Evolutionary conservation across 148 eudicot genomes (phyloP).

Genomic region (Diospyros lotus): DNA sequence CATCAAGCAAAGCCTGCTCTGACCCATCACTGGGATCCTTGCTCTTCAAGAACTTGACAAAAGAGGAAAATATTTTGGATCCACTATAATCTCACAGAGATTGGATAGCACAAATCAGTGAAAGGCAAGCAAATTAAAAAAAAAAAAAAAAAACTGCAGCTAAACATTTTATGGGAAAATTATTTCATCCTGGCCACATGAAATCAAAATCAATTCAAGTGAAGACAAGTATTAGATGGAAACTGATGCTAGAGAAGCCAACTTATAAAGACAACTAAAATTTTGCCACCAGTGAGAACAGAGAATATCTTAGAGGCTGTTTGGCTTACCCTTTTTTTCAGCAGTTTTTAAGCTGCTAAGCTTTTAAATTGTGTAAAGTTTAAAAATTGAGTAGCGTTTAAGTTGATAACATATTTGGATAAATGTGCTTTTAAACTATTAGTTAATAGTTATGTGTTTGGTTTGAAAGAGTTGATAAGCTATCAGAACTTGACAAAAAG

Average conservation of each 20-base stretch:
- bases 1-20: slow-evolving; percentile 72
- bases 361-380: too few species aligned
- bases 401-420: too few species aligned
- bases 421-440: too few species aligned
- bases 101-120: background rate
- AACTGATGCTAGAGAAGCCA: background rate
- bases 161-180: background rate
- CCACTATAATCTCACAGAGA: slow-evolving; percentile 41
- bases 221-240: background rate
- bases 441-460: too few species aligned
- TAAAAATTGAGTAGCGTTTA: too few species aligned
- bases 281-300: too few species aligned
- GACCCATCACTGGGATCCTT: slow-evolving; percentile 79
- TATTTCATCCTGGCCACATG: background rate
- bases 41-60: slow-evolving; percentile 71
- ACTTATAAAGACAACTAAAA: background rate
- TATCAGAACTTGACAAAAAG: too few species aligned
- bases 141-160: background rate
- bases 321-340: too few species aligned
- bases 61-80: slow-evolving; percentile 59
- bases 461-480: too few species aligned
- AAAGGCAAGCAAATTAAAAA: background rate
- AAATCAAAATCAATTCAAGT: background rate
- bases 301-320: too few species aligned
- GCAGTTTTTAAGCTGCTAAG: too few species aligned